These are phyloP conservation scores for Trichothecium sympodiale DNA, from an alignment of 2,329 filamentous ascomycete genomes.

Conservation along the genomic window DNA sequence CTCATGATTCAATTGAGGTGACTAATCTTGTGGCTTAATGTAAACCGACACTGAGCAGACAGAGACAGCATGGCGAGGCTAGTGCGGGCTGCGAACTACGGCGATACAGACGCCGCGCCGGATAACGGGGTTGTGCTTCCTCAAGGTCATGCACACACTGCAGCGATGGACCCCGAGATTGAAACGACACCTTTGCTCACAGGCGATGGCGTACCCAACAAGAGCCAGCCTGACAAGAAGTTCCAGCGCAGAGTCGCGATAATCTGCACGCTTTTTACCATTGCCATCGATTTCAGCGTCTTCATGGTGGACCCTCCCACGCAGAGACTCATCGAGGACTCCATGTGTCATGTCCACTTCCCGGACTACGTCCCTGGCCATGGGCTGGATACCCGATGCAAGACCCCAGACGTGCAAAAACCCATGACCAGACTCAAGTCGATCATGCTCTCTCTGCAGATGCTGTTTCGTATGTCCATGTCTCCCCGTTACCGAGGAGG, in stretches of 20 bases:
- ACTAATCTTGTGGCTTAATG: no score
- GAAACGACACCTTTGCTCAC: no score
- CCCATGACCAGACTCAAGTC: slow-evolving; percentile 40
- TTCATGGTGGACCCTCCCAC: slow-evolving; percentile 27
- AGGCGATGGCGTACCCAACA: no score
- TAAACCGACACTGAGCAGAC: no score
- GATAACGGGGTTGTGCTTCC: no score
- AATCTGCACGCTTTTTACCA: slow-evolving; percentile 25
- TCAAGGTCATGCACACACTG: no score
- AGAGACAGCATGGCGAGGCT: no score
- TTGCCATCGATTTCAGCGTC: slow-evolving; percentile 31
- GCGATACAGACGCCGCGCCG: no score
- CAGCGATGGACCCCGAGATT: no score
- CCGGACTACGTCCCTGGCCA: slow-evolving; percentile 23
- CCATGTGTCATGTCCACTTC: slow-evolving; percentile 39
- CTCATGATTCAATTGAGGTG: no score
- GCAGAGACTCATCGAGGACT: slow-evolving; percentile 39
- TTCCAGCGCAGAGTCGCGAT: slow-evolving; percentile 18
- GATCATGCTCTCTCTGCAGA: slow-evolving; percentile 31
- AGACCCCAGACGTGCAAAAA: slow-evolving; percentile 35
- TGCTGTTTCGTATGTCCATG: slow-evolving; percentile 28
- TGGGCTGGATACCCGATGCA: slow-evolving; percentile 33
- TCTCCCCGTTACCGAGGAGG: neutral
- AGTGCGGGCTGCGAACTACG: no score
- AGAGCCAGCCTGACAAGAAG: slow-evolving; percentile 10